Percentiles rank a stretch among this genome's conserved stretches.
These are phyloP conservation scores for Pythium monospermum DNA, from an alignment of 352 stramenopile genomes.

Conservation along the genomic window DNA sequence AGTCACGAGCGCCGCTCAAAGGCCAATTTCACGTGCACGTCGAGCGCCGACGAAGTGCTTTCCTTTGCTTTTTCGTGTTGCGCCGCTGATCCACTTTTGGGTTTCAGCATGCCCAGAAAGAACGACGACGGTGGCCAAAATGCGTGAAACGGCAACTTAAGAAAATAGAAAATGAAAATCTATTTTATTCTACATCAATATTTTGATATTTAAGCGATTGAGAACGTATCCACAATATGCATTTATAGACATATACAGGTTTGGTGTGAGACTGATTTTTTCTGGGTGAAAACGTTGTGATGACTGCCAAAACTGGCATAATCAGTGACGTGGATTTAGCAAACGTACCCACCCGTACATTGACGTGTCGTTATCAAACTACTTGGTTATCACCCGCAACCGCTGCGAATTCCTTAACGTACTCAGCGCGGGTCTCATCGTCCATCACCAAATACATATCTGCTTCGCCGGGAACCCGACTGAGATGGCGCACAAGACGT, in stretches of 20 bases:
- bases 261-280: slow-evolving; percentile 20
- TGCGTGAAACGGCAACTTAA: slow-evolving; percentile 15
- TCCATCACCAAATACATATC: slow-evolving; percentile 51
- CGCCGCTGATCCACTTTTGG: slow-evolving; percentile 11
- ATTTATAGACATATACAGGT: slow-evolving; percentile 1
- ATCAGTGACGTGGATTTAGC: slow-evolving; percentile 16
- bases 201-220: neutral
- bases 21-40: too few species aligned
- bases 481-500: slow-evolving; percentile 40
- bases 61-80: slow-evolving; percentile 14
- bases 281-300: too few species aligned
- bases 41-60: too few species aligned
- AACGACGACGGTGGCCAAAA: slow-evolving; percentile 5
- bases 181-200: slow-evolving; percentile 6
- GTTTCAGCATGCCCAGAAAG: slow-evolving; percentile 17
- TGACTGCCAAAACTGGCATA: too few species aligned
- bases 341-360: slow-evolving; percentile 9
- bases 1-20: too few species aligned
- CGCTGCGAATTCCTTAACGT: slow-evolving; percentile 48
- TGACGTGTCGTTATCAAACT: slow-evolving; percentile 18
- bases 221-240: too few species aligned
- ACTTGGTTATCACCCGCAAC: too few species aligned
- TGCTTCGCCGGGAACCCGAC: slow-evolving; percentile 25
- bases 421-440: slow-evolving; percentile 36
- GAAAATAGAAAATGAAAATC: neutral